Evolutionary conservation across 495 filamentous ascomycete genomes (phyloP), one percentile per base, ranked within the genome.

Genomic region (Aspergillus ostianus): DNA sequence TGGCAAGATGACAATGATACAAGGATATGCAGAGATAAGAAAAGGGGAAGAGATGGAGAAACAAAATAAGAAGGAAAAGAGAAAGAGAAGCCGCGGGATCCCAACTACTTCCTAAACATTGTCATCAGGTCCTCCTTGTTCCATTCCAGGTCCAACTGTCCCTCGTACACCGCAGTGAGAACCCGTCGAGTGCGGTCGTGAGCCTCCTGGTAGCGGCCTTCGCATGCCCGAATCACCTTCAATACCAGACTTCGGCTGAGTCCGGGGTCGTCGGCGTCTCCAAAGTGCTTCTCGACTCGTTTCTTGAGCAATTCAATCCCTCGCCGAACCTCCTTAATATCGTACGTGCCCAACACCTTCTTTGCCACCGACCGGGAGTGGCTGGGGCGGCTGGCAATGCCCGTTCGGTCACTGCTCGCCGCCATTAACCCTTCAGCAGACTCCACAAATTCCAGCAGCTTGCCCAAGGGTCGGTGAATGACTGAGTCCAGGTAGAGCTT

Each of bases 281-380:
- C 91, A 74, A 97, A 97, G 72, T 98, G 93, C 73, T 98, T 98
- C 73, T 97, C 92, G 4, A 98, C 90, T 29, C 93, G 82, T 75
- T 94, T 95, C 70, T 86, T 85, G 29, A 98, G 79, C 60, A 89
- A 82, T 59, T 96, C 92, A 56, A 96, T 86, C 6, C 93, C 93
- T 58, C 89, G 88, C 45, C 86, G 80, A 46, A 97, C 80, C 71
- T 97, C 93, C 73, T 90, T 90, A 17, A 75, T 77, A 65, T 97
- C 93, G 64, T 96, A 89, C 17, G 81, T 77, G 8, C 87, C 81
- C 20, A 98, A 78, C 6, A 94, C 74, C 72, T 96, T 97, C 76
- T 93, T 93, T 57, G 93, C 92, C 17, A 87, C 84, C 3, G 80
- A 77, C 63, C 90, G 90, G 2, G 88, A 90, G 72, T 94, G 91